Percentiles rank a stretch among this genome's conserved stretches.
Conservation (phyloP, 1,284 basidiomycete genomes). For the Ceratobasidium sp. region DNA sequence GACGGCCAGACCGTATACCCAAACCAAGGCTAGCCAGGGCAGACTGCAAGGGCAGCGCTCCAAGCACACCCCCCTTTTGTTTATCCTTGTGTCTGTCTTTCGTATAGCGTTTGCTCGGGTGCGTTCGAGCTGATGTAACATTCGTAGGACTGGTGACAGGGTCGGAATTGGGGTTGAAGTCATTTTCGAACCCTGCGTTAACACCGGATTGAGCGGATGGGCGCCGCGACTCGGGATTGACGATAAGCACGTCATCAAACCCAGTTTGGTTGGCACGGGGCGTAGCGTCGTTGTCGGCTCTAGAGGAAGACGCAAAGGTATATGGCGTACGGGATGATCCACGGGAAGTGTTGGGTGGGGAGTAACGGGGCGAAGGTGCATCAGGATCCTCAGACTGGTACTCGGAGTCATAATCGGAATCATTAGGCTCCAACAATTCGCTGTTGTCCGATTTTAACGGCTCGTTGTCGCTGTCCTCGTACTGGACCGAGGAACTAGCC, state of each 20-base stretch:
- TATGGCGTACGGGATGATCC: slow-evolving; percentile 15
- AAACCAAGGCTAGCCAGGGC: slow-evolving; percentile 35
- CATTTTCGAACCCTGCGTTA: slow-evolving; percentile 32
- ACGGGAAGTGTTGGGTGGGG: slow-evolving; percentile 20
- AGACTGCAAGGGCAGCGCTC: slow-evolving; percentile 18
- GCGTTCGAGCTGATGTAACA: not conserved
- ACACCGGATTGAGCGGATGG: slow-evolving; percentile 37
- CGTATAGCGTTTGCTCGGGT: not conserved
- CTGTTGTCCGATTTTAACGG: slow-evolving; percentile 7
- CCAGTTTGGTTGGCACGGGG: slow-evolving; percentile 30
- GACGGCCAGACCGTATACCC: slow-evolving; percentile 26
- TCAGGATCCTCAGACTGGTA: slow-evolving; percentile 38
- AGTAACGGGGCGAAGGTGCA: slow-evolving; percentile 38
- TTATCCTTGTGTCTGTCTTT: slow-evolving; percentile 25
- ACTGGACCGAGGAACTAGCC: slow-evolving; percentile 30
- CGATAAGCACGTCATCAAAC: slow-evolving; percentile 39
- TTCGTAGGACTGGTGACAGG: not conserved
- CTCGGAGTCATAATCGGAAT: slow-evolving; percentile 35
- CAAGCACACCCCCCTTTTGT: slow-evolving; percentile 24
- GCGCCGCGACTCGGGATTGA: slow-evolving; percentile 37
- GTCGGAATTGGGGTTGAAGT: slow-evolving; percentile 31
- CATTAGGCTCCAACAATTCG: slow-evolving; percentile 29
- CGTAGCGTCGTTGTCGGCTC: slow-evolving; percentile 16
- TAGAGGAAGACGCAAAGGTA: slow-evolving; percentile 1
- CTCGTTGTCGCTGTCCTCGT: slow-evolving; percentile 34